A percentile compares a stretch with the other conserved stretches of the same genome.
Evolutionary conservation across 805 yeast species (phyloP).

Genomic region (Suhomyces tanzawaensis): DNA sequence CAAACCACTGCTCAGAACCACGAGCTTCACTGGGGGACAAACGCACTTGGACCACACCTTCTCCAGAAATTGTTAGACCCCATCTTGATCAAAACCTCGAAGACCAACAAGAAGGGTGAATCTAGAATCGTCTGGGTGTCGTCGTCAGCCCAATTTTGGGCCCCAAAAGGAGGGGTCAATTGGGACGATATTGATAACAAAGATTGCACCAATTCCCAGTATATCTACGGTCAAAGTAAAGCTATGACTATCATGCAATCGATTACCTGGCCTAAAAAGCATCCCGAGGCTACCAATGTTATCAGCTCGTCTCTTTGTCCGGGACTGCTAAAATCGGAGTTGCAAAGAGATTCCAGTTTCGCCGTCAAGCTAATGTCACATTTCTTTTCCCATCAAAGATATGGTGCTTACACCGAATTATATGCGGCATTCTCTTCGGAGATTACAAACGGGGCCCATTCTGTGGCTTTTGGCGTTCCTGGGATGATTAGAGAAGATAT

Average conservation of each 20-base stretch:
- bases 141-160: conserved; percentile 33
- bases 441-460: conserved; percentile 30
- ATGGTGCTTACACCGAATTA: conserved; percentile 46
- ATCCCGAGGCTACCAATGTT: conserved; percentile 26
- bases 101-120: conserved; percentile 16
- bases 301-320: conserved; percentile 41
- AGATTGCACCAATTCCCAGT: conserved; percentile 7
- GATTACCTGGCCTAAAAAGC: conserved; percentile 29
- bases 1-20: conserved; percentile 42
- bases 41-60: conserved; percentile 46
- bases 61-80: conserved; percentile 40
- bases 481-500: conserved; percentile 36
- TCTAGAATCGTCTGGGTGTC: conserved; percentile 47
- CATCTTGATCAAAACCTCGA: conserved; percentile 31
- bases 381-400: conserved; percentile 20
- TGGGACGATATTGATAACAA: conserved; percentile 30
- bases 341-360: conserved; percentile 23
- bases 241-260: conserved; percentile 39
- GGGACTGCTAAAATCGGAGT: conserved; percentile 36
- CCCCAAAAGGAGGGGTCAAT: conserved; percentile 32
- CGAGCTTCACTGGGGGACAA: conserved; percentile 47
- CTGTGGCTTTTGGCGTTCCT: conserved; percentile 36
- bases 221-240: conserved; percentile 44
- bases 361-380: background rate
- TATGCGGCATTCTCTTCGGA: conserved; percentile 43